These are phyloP conservation scores for Groenewaldozyma sp. DNA, from an alignment of 1,139 yeast species.

Conservation along the genomic window DNA sequence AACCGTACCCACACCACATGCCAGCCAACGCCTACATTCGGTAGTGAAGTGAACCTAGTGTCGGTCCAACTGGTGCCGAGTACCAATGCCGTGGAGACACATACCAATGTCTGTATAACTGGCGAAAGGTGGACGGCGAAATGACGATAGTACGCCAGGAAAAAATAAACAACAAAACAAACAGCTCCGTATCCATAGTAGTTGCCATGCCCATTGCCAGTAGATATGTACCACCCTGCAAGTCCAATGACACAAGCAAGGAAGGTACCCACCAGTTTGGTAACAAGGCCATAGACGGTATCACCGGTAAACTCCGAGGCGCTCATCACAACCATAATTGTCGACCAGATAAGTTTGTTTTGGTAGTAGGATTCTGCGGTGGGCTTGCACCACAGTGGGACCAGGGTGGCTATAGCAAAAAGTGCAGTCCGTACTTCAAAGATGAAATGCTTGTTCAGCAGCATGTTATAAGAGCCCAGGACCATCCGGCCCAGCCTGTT, in stretches of 20 bases:
- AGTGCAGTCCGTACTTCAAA: conserved; percentile 24
- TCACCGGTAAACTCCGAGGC: conserved; percentile 28
- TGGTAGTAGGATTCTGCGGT: conserved; percentile 24
- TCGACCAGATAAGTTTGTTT: conserved; percentile 28
- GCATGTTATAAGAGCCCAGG: conserved; percentile 7
- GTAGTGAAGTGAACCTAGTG: conserved; percentile 1
- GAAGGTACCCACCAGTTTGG: conserved; percentile 24
- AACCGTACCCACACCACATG: conserved; percentile 31
- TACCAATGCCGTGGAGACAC: conserved; percentile 25
- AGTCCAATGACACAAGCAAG: conserved; percentile 26
- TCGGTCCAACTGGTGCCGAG: conserved; percentile 29
- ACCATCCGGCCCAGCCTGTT: conserved; percentile 23
- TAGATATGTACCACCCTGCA: conserved; percentile 30
- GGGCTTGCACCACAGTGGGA: conserved; percentile 23
- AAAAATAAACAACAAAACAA: conserved; percentile 20
- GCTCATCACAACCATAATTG: conserved; percentile 26
- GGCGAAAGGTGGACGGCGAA: conserved; percentile 25
- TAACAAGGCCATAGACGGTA: conserved; percentile 24
- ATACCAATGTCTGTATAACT: conserved; percentile 25
- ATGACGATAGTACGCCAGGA: conserved; percentile 25
- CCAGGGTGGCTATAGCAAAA: conserved; percentile 18
- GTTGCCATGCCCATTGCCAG: conserved; percentile 27
- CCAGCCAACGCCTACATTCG: conserved; percentile 25
- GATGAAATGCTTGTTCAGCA: conserved; percentile 16
- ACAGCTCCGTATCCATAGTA: conserved; percentile 28